Conservation (phyloP, 2,329 filamentous ascomycete species). For the Kalaharituber pfeilii region DNA sequence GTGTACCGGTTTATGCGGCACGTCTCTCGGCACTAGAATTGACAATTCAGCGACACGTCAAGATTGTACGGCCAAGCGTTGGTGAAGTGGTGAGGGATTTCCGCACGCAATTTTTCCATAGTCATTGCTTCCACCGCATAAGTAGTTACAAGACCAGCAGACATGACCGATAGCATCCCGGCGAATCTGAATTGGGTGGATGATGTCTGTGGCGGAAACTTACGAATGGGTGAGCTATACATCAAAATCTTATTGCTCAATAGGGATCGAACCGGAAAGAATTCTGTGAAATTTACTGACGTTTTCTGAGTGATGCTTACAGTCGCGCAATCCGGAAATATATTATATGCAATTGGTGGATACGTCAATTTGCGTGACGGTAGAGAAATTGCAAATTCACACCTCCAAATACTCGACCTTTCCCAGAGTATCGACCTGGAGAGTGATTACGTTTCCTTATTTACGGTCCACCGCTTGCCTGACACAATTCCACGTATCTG, state of each 20-base stretch:
- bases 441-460: not conserved
- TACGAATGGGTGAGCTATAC: not conserved
- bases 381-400: not conserved
- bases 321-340: not conserved
- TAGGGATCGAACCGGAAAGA: not conserved
- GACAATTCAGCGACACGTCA: no score
- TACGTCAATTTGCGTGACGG: not conserved
- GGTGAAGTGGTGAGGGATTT: no score
- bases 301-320: not conserved
- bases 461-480: not conserved
- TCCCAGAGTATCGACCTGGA: not conserved
- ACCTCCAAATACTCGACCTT: not conserved
- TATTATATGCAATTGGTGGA: not conserved
- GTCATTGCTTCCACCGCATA: no score
- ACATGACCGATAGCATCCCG: not conserved
- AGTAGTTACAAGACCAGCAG: no score
- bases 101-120: no score
- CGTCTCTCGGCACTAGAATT: no score
- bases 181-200: not conserved
- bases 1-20: no score
- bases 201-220: not conserved
- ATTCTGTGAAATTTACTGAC: not conserved
- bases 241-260: not conserved
- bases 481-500: not conserved
- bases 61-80: no score